These are phyloP conservation scores for Myrmaecium sp. DNA, from an alignment of 2,329 filamentous ascomycete genomes.

Conservation along the genomic window DNA sequence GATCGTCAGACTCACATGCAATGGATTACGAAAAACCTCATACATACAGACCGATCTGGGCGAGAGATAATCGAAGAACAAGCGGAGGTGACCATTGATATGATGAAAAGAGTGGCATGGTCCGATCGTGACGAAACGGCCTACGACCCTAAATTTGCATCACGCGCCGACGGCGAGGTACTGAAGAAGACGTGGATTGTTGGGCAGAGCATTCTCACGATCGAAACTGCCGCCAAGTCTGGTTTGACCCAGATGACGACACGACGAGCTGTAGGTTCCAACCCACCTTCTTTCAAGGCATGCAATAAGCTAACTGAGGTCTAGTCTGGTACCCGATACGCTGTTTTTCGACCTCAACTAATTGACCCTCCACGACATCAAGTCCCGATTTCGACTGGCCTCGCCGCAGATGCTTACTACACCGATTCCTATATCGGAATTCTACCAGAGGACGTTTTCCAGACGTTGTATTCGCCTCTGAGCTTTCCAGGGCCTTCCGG, in stretches of 20 bases:
- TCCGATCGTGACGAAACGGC: constrained; percentile 68
- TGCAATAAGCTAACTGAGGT: constrained; percentile 6
- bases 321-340: constrained; percentile 25
- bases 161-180: constrained; percentile 47
- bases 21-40: constrained; percentile 76
- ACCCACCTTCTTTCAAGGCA: not conserved
- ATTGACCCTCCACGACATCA: constrained; percentile 23
- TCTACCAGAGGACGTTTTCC: constrained; percentile 56
- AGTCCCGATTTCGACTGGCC: constrained; percentile 20
- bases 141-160: constrained; percentile 47
- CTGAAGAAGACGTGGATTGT: constrained; percentile 53
- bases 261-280: constrained; percentile 51
- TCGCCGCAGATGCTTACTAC: constrained; percentile 24
- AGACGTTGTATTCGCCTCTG: constrained; percentile 47
- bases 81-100: constrained; percentile 81
- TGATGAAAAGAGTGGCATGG: constrained; percentile 79
- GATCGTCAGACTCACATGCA: constrained; percentile 72
- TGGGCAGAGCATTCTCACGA: constrained; percentile 56
- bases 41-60: constrained; percentile 59
- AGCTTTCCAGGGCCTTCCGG: constrained; percentile 11
- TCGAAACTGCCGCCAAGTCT: constrained; percentile 50
- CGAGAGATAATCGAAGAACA: constrained; percentile 73
- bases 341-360: constrained; percentile 19
- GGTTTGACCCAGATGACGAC: constrained; percentile 57
- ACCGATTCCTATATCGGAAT: constrained; percentile 40